Evolutionary conservation across 257 asterid species (phyloP).

Genomic region (Scutellaria baicalensis): DNA sequence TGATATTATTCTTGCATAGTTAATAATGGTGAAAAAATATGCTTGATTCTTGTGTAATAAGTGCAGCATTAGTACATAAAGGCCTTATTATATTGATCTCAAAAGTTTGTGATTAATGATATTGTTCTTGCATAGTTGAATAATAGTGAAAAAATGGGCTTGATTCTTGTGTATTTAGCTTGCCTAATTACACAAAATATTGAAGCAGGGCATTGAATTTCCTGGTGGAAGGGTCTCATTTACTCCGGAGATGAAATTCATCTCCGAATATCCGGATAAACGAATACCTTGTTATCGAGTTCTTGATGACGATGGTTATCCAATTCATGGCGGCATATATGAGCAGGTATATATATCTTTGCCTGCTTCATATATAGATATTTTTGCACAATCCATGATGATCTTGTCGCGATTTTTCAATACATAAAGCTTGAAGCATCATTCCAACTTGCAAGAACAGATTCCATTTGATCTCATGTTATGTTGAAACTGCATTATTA

Average conservation of each 20-base stretch:
- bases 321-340: slow-evolving; percentile 35
- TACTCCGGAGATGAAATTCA: slow-evolving; percentile 55
- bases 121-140: not conserved
- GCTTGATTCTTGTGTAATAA: no score
- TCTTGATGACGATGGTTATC: slow-evolving; percentile 69
- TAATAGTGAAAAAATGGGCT: not conserved
- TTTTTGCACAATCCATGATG: not conserved
- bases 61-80: no score
- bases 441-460: not conserved
- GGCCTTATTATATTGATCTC: not conserved
- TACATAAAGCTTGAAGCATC: no score
- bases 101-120: not conserved
- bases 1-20: no score
- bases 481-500: slow-evolving; percentile 5
- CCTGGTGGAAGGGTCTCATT: slow-evolving; percentile 81
- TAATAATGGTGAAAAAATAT: no score
- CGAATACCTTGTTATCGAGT: slow-evolving; percentile 87
- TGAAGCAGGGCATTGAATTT: slow-evolving; percentile 54
- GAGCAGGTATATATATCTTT: slow-evolving; percentile 40
- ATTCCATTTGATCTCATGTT: not conserved
- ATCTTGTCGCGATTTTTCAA: no score
- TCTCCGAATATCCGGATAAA: slow-evolving; percentile 49
- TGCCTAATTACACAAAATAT: not conserved
- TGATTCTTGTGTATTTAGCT: no score
- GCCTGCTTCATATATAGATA: no score